Conservation (phyloP, 2,329 filamentous ascomycete species). For the Zelopaecilomyces penicillatus region DNA sequence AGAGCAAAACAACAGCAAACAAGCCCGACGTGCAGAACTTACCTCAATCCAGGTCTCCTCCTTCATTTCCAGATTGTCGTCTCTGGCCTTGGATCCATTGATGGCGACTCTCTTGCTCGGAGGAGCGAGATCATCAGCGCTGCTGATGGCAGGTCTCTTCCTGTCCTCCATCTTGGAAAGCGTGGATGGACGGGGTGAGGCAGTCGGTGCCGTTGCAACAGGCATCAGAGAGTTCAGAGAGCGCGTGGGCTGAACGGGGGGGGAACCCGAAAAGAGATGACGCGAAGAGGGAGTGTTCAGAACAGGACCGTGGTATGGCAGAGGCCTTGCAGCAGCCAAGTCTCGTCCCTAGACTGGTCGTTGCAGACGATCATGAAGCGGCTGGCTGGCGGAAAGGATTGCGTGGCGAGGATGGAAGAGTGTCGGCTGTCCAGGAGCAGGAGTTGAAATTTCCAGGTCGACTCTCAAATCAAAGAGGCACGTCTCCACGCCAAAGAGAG, state of each 20-base stretch:
- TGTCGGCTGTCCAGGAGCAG: slow-evolving; percentile 29
- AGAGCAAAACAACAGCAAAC: too few relatives aligned
- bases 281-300: slow-evolving; percentile 17
- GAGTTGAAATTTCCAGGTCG: slow-evolving; percentile 39
- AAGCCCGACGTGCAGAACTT: slow-evolving; percentile 39
- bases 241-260: slow-evolving; percentile 33
- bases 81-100: slow-evolving; percentile 61
- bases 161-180: slow-evolving; percentile 98
- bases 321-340: slow-evolving; percentile 27
- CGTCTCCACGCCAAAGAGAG: slow-evolving; percentile 25
- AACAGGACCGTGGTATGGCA: slow-evolving; percentile 11
- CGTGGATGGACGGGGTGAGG: slow-evolving; percentile 68
- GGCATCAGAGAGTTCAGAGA: slow-evolving; percentile 61
- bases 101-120: slow-evolving; percentile 87
- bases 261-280: slow-evolving; percentile 34
- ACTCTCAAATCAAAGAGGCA: slow-evolving; percentile 31
- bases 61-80: slow-evolving; percentile 46
- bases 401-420: slow-evolving; percentile 25
- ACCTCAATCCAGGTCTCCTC: slow-evolving; percentile 58
- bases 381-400: slow-evolving; percentile 17
- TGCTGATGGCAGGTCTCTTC: slow-evolving; percentile 83
- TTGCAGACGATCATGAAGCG: slow-evolving; percentile 27
- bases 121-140: slow-evolving; percentile 74
- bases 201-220: slow-evolving; percentile 67
- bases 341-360: slow-evolving; percentile 24